These are phyloP conservation scores for Polytolypa hystricis DNA, from an alignment of 2,329 filamentous ascomycete genomes.

Conservation along the genomic window DNA sequence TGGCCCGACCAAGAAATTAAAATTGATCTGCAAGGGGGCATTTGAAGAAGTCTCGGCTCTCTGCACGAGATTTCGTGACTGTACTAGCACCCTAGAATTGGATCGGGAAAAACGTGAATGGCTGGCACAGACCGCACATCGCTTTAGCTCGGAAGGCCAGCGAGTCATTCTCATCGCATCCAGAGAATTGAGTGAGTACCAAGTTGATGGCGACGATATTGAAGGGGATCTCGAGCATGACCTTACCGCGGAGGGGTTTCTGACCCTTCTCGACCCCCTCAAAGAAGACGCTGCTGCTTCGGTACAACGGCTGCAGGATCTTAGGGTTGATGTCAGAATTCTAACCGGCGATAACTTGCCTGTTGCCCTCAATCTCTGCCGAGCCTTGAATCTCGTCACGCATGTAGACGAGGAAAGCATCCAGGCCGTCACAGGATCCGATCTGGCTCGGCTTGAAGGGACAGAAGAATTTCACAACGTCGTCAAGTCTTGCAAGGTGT, in stretches of 20 bases:
- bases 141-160: constrained; percentile 1
- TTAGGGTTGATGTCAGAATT: constrained; percentile 3
- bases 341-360: constrained; percentile 4
- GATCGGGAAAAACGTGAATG: not conserved
- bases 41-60: constrained; percentile 1
- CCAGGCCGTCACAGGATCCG: constrained; percentile 2
- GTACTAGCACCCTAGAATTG: not conserved
- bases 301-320: not conserved
- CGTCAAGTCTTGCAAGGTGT: constrained; percentile 4
- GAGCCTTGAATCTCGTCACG: constrained; percentile 1
- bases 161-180: constrained; percentile 4
- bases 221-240: constrained; percentile 2
- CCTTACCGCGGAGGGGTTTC: not conserved
- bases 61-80: constrained; percentile 1
- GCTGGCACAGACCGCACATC: not conserved
- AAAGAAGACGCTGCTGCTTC: constrained; percentile 6
- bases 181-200: not conserved
- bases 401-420: not conserved
- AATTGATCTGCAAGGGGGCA: too few species aligned
- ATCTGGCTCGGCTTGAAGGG: constrained; percentile 1
- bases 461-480: constrained; percentile 4
- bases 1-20: too few species aligned
- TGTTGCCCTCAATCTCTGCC: constrained; percentile 1
- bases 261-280: constrained; percentile 3
- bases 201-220: constrained; percentile 1